These are phyloP conservation scores for Dothistroma septosporum DNA, from an alignment of 2,329 filamentous ascomycete genomes.

Conservation along the genomic window DNA sequence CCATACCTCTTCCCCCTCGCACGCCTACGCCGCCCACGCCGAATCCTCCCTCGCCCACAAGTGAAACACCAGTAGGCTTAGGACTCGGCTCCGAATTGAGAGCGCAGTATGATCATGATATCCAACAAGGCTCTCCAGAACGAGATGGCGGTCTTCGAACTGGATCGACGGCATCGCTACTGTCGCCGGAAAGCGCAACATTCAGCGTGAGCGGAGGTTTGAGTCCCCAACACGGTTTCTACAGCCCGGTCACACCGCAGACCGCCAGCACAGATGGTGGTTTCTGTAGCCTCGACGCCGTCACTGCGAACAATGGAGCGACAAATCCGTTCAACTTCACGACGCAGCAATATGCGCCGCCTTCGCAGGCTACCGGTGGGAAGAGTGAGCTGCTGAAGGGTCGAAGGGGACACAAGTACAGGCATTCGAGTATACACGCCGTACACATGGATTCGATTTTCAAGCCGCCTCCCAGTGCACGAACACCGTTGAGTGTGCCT, in stretches of 20 bases:
- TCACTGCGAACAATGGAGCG: conserved; percentile 25
- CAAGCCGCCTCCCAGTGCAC: conserved; percentile 74
- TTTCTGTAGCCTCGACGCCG: conserved; percentile 24
- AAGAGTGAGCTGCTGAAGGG: conserved; percentile 74
- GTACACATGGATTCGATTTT: conserved; percentile 97
- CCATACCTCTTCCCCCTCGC: conserved; percentile 57
- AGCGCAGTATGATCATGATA: conserved; percentile 32
- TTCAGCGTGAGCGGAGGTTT: conserved; percentile 23
- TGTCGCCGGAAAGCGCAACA: conserved; percentile 30
- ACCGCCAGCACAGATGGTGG: conserved; percentile 30
- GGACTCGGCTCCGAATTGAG: conserved; percentile 24
- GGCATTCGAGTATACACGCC: conserved; percentile 75
- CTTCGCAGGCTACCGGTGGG: conserved; percentile 52
- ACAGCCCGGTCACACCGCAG: conserved; percentile 34
- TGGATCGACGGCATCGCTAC: conserved; percentile 25
- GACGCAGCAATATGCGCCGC: conserved; percentile 49
- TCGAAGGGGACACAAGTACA: conserved; percentile 93
- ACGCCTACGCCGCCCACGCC: conserved; percentile 62
- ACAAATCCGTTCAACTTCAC: conserved; percentile 91
- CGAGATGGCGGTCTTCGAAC: conserved; percentile 12
- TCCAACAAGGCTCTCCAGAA: conserved; percentile 27
- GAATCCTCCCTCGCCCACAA: conserved; percentile 32
- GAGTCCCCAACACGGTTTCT: conserved; percentile 25
- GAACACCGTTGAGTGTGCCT: conserved; percentile 82
- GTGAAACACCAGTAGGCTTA: conserved; percentile 9